These are phyloP conservation scores for Lepidium didymum DNA, from an alignment of 345 rosid genomes.

Conservation along the genomic window DNA sequence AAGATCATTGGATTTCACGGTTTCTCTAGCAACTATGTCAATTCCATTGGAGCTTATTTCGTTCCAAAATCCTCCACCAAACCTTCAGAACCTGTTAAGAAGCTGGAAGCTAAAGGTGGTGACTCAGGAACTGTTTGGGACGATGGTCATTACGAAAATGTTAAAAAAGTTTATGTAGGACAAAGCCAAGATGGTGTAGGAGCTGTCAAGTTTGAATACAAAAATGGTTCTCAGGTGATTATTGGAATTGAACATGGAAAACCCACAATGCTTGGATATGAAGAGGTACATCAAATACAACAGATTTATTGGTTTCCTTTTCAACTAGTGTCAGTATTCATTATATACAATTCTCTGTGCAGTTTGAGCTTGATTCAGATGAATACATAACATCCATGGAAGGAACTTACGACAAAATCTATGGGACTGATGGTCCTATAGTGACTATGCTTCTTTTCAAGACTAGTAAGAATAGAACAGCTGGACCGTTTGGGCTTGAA, in stretches of 20 bases:
- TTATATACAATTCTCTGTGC: not conserved
- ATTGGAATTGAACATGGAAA: conserved; percentile 11
- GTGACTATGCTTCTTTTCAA: conserved; percentile 16
- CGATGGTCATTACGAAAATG: conserved; percentile 18
- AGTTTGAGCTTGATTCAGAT: conserved; percentile 22
- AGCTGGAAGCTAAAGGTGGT: conserved; percentile 25
- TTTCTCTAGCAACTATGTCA: not conserved
- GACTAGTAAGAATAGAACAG: conserved; percentile 4
- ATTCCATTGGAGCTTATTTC: conserved; percentile 28
- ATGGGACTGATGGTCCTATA: not conserved
- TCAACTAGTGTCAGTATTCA: not conserved
- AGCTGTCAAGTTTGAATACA: conserved; percentile 23
- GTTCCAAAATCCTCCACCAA: not conserved
- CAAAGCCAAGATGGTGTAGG: conserved; percentile 12
- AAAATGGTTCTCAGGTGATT: conserved; percentile 5
- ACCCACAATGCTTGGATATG: conserved; percentile 1
- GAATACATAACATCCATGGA: conserved; percentile 25
- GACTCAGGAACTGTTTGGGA: conserved; percentile 23
- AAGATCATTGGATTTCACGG: conserved; percentile 31
- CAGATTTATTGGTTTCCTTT: not conserved
- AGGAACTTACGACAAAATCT: conserved; percentile 18
- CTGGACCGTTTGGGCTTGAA: conserved; percentile 19
- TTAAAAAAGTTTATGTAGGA: conserved; percentile 17
- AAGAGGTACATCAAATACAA: not conserved
- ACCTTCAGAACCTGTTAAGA: not conserved